Percentiles rank a stretch among this genome's conserved stretches.
Conservation (phyloP, 1,139 yeast species). For the Debaryomyces nepalensis region DNA sequence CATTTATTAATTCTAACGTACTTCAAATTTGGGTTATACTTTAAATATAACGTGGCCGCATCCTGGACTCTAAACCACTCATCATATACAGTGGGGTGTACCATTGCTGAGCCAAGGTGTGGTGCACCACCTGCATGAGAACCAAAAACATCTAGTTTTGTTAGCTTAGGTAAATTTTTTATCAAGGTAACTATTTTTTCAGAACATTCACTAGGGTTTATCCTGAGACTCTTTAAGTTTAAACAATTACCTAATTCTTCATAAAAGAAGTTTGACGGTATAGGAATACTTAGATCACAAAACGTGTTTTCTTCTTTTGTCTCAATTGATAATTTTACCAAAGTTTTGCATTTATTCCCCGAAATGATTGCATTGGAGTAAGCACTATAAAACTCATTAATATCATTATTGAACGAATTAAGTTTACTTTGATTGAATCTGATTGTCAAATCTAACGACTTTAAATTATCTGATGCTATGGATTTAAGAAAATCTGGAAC, state of each 20-base stretch:
- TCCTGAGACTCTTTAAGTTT: slow-evolving; percentile 38
- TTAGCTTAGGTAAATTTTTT: slow-evolving; percentile 31
- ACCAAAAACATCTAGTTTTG: slow-evolving; percentile 53
- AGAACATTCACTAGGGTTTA: slow-evolving; percentile 41
- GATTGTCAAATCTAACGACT: slow-evolving; percentile 48
- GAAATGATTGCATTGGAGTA: slow-evolving; percentile 36
- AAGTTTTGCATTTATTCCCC: slow-evolving; percentile 24
- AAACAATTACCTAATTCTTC: slow-evolving; percentile 23
- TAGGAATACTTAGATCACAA: slow-evolving; percentile 34
- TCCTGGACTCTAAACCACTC: slow-evolving; percentile 64
- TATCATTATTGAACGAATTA: slow-evolving; percentile 24
- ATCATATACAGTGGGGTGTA: slow-evolving; percentile 59
- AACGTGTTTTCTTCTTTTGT: slow-evolving; percentile 38
- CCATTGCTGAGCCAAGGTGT: slow-evolving; percentile 58
- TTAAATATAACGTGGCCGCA: slow-evolving; percentile 45
- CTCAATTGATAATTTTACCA: slow-evolving; percentile 48
- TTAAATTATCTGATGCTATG: slow-evolving; percentile 26
- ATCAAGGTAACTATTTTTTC: slow-evolving; percentile 32
- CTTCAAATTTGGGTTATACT: slow-evolving; percentile 30
- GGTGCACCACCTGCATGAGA: slow-evolving; percentile 57
- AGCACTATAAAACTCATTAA: slow-evolving; percentile 28
- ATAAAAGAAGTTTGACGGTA: slow-evolving; percentile 24
- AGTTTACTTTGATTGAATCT: slow-evolving; percentile 45
- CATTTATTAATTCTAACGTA: slow-evolving; percentile 51
- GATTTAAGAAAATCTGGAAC: slow-evolving; percentile 42